These are phyloP conservation scores for Taiozyma sp. DNA, from an alignment of 1,139 yeast species.

Conservation along the genomic window DNA sequence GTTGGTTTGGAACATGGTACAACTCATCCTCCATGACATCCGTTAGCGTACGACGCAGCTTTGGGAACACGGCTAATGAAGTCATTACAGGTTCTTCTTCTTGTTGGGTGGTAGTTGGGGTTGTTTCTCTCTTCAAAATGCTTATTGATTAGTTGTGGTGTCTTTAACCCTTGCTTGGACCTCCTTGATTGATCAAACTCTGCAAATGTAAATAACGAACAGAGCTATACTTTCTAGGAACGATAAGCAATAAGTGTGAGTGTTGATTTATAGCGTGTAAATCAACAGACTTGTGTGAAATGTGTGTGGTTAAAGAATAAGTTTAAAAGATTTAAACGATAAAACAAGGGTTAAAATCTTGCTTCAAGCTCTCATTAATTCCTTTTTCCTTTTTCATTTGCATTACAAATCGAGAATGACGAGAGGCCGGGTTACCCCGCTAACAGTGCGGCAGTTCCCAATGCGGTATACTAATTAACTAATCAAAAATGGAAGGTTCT, in stretches of 20 bases:
- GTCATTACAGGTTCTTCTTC: constrained; percentile 31
- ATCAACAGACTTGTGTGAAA: not conserved
- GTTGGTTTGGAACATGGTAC: constrained; percentile 39
- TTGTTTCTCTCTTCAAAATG: not conserved
- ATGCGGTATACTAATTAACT: not conserved
- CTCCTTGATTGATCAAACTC: not conserved
- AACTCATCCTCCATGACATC: constrained; percentile 66
- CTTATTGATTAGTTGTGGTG: not conserved
- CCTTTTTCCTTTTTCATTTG: not conserved
- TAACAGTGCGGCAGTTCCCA: not conserved
- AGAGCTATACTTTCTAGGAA: not conserved
- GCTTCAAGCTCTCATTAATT: not conserved
- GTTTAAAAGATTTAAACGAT: not conserved
- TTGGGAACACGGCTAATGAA: constrained; percentile 42
- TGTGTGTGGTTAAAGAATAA: not conserved
- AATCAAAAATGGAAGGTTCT: not conserved
- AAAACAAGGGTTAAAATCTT: not conserved
- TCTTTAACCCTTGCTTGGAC: not conserved
- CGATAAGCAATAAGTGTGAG: not conserved
- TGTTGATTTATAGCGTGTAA: not conserved
- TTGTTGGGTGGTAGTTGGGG: not conserved
- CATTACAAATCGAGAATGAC: not conserved
- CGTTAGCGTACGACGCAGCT: constrained; percentile 48
- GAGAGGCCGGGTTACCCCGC: not conserved
- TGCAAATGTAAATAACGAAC: not conserved